Evolutionary conservation across 208 protist species (phyloP), one percentile per base, ranked within the genome.

Genomic region (Leishmania amazonensis): DNA sequence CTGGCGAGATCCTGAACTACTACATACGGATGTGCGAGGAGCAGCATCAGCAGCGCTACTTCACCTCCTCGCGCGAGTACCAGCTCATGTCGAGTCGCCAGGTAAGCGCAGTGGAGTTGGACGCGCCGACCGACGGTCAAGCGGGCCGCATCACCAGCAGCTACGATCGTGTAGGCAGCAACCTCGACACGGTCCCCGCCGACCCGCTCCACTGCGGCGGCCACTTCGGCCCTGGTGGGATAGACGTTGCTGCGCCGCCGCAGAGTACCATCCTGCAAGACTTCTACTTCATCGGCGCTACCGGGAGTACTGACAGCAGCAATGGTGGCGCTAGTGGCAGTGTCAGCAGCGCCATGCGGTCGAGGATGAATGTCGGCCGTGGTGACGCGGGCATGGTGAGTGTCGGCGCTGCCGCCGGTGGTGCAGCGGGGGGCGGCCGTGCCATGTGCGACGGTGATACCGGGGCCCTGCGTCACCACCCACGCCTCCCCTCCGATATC

Each of bases 401-500:
- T 49, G 28, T 62, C 64, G 51, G n/a, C 15, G 83, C 64, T 60
- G 81, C 38, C 21, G 51, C 42, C 11, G 49, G 47, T 31, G 72
- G 72, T 15, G 72, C 47, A 5, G 70, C 51, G 7, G 73, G n/a
- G 35, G 70, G 53, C 24, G 42, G 70, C 6, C 76, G 76, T 31
- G 54, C 17, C 42, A 45, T 54, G 65, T 21, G 60, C 45, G 70
- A 79, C n/a, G 75, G 67, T 9, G 67, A 76, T 57, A 72, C 81
- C 47, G 79, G 81, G 24, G 81, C 57, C 19, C 58, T 85, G 68
- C 81, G 81, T 6, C 80, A 85, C 68, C 95, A 98, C 85, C 91
- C 89, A 40, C 87, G 85, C 40, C 87, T 98, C 60, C 95, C 93
- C 4, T 94, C 91, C 2, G 99, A 99, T 90, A 90, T 99, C 38